phyloP scores from a whole-genome alignment of 2,329 filamentous ascomycete genomes.

The Ceratocystis harringtonii region DNA sequence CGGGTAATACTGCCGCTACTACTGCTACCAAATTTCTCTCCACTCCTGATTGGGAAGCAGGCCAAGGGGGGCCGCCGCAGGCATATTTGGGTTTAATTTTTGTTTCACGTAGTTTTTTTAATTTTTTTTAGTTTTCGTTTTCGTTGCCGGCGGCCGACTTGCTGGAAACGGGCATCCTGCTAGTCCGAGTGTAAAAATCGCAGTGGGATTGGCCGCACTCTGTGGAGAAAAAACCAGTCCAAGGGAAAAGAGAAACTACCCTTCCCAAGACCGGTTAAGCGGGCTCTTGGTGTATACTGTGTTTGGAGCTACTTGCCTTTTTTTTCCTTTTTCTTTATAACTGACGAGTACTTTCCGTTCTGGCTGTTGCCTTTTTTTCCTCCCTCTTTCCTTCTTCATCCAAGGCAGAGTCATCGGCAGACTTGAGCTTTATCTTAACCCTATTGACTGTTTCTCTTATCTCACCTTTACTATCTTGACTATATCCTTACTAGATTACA shows the following conservation, averaged over 20 bases:
- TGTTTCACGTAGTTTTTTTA: neutral
- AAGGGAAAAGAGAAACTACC: slow-evolving; percentile 18
- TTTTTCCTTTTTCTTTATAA: slow-evolving; percentile 8
- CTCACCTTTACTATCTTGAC: slow-evolving; percentile 8
- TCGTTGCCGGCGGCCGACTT: neutral
- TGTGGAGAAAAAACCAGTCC: neutral
- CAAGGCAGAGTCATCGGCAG: slow-evolving; percentile 16
- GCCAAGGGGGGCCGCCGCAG: neutral
- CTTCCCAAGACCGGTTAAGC: neutral
- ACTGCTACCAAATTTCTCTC: neutral
- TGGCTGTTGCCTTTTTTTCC: slow-evolving; percentile 6
- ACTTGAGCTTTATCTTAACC: slow-evolving; percentile 9
- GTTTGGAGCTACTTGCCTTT: no score
- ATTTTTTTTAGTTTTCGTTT: neutral
- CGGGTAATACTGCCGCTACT: no score
- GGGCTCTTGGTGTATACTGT: slow-evolving; percentile 1
- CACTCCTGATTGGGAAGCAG: neutral
- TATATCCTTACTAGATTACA: neutral
- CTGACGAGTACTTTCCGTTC: neutral
- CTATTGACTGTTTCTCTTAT: neutral
- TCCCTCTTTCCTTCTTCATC: slow-evolving; percentile 14
- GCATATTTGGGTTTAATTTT: neutral
- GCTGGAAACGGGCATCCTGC: slow-evolving; percentile 1
- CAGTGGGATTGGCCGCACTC: neutral
- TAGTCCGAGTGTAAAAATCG: slow-evolving; percentile 4